A percentile compares a stretch with the other conserved stretches of the same genome.
These are phyloP conservation scores for Umbelopsis ramanniana DNA, from an alignment of 192 early-diverging fungal genomes.

Conservation along the genomic window DNA sequence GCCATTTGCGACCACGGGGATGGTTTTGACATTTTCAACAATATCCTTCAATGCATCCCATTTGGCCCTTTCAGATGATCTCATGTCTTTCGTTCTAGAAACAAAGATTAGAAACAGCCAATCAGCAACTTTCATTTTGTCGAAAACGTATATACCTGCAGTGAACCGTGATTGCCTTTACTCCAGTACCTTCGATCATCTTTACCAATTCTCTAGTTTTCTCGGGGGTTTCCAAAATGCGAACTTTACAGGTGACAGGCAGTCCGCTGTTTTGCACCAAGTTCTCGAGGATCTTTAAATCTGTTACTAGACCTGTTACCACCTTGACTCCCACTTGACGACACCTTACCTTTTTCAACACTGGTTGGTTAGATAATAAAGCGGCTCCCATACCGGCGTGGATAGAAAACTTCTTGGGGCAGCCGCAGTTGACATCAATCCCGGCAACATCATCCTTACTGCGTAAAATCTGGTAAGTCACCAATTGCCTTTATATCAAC, in stretches of 20 bases:
- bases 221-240: slow-evolving; percentile 74
- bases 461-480: slow-evolving; percentile 6
- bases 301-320: not conserved
- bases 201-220: slow-evolving; percentile 81
- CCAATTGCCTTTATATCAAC: not conserved
- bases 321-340: not conserved
- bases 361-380: slow-evolving; percentile 83
- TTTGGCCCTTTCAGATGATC: slow-evolving; percentile 78
- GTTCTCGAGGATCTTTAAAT: slow-evolving; percentile 62
- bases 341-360: slow-evolving; percentile 63
- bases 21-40: slow-evolving; percentile 66
- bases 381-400: slow-evolving; percentile 95
- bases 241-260: slow-evolving; percentile 29
- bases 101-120: no score
- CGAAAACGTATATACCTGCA: slow-evolving; percentile 67
- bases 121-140: no score
- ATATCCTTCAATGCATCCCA: slow-evolving; percentile 85
- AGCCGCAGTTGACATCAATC: slow-evolving; percentile 98
- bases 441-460: slow-evolving; percentile 84
- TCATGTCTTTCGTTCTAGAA: slow-evolving; percentile 66
- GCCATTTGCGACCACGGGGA: slow-evolving; percentile 92
- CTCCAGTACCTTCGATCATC: slow-evolving; percentile 83
- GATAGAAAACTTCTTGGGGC: slow-evolving; percentile 95
- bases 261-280: slow-evolving; percentile 75
- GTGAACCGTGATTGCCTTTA: slow-evolving; percentile 88